A percentile compares a stretch with the other conserved stretches of the same genome.
These are phyloP conservation scores for Sherardia arvensis DNA, from an alignment of 257 asterid species.

Conservation along the genomic window DNA sequence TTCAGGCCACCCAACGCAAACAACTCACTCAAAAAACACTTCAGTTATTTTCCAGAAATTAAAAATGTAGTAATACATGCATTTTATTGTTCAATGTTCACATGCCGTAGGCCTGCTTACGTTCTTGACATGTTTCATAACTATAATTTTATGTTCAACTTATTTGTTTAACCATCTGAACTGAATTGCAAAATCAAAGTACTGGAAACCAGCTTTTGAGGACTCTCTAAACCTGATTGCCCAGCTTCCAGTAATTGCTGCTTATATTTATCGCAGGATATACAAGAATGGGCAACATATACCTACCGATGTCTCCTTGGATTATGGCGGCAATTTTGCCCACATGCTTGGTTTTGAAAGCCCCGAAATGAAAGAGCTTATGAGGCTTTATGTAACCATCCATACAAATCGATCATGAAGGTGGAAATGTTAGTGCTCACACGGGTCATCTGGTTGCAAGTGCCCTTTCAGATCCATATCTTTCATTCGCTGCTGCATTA, in stretches of 20 bases:
- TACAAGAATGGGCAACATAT: slow-evolving; percentile 75
- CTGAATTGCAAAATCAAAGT: too few relatives aligned
- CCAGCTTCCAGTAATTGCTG: slow-evolving; percentile 78
- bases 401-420: slow-evolving; percentile 99
- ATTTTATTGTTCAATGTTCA: too few relatives aligned
- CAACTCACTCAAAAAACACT: too few relatives aligned
- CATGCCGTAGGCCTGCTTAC: too few relatives aligned
- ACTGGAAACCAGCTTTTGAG: slow-evolving; percentile 93
- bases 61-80: too few relatives aligned
- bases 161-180: too few relatives aligned
- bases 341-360: slow-evolving; percentile 93
- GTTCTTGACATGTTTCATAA: too few relatives aligned
- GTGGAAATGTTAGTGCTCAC: slow-evolving; percentile 99
- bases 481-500: slow-evolving; percentile 96
- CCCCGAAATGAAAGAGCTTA: slow-evolving; percentile 89
- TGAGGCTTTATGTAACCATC: slow-evolving; percentile 93
- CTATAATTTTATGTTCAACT: too few relatives aligned
- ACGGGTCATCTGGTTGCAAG: slow-evolving; percentile 97
- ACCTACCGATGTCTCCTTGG: slow-evolving; percentile 73
- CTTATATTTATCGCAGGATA: slow-evolving; percentile 91
- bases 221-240: slow-evolving; percentile 98
- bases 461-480: slow-evolving; percentile 99
- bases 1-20: too few relatives aligned
- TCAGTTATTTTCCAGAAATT: too few relatives aligned
- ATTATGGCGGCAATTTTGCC: slow-evolving; percentile 88